Evolutionary conservation across 2,329 filamentous ascomycete species (phyloP).

Genomic region (Curvularia spicifera): DNA sequence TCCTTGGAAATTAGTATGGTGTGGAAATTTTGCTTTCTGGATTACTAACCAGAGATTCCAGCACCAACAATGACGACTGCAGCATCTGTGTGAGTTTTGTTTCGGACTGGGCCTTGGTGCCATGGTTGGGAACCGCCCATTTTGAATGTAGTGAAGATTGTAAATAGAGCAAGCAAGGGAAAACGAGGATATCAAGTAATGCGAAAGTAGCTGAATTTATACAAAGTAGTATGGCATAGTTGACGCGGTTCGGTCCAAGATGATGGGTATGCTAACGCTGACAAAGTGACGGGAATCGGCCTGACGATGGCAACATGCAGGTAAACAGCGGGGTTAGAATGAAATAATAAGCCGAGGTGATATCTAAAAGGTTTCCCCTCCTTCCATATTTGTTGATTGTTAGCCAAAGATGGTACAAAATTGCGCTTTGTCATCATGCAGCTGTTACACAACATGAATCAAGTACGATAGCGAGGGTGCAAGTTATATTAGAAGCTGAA

Average conservation of each 20-base stretch:
- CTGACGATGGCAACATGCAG: neutral
- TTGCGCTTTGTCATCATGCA: conserved; percentile 2
- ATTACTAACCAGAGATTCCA: conserved; percentile 56
- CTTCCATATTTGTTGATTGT: neutral
- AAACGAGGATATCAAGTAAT: neutral
- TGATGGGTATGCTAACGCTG: neutral
- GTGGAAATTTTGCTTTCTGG: neutral
- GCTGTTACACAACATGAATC: neutral
- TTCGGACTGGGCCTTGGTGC: conserved; percentile 56
- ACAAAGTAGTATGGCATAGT: neutral
- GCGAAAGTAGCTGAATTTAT: neutral
- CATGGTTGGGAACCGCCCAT: conserved; percentile 51
- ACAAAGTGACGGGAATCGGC: neutral
- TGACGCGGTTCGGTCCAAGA: too few species aligned
- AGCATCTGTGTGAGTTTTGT: conserved; percentile 59
- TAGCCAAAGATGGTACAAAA: neutral
- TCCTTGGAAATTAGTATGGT: conserved; percentile 39
- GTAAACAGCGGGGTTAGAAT: neutral
- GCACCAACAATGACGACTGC: conserved; percentile 65
- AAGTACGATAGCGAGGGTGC: neutral
- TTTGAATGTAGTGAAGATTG: neutral
- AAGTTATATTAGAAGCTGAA: neutral
- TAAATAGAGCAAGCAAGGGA: neutral
- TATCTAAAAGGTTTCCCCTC: conserved; percentile 4
- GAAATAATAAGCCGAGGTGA: neutral